A percentile compares a stretch with the other conserved stretches of the same genome.
These are phyloP conservation scores for Aureobasidium sp. DNA, from an alignment of 2,329 filamentous ascomycete genomes.

Conservation along the genomic window DNA sequence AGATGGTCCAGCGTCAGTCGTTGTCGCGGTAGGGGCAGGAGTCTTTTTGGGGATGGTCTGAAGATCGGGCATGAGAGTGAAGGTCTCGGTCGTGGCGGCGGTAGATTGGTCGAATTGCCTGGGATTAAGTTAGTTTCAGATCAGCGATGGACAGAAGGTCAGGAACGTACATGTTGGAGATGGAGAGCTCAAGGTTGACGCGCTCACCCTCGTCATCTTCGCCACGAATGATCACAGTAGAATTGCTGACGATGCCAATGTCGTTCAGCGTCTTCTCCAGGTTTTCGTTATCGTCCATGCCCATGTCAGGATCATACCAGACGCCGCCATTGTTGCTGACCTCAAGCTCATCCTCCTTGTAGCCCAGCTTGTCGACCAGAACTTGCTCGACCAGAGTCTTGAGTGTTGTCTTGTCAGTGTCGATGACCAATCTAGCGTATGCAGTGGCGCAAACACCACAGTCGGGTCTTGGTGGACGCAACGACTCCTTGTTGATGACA, in stretches of 20 bases:
- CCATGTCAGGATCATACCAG: conserved; percentile 86
- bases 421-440: conserved; percentile 59
- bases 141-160: background rate
- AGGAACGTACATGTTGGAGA: conserved; percentile 16
- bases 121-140: background rate
- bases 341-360: conserved; percentile 69
- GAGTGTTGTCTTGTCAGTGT: conserved; percentile 66
- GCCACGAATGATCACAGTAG: conserved; percentile 77
- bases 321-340: conserved; percentile 67
- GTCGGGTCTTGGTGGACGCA: conserved; percentile 63
- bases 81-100: background rate
- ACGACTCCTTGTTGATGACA: conserved; percentile 49
- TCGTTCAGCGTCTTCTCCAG: conserved; percentile 71
- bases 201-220: conserved; percentile 70
- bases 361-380: conserved; percentile 63
- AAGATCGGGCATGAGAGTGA: conserved; percentile 16
- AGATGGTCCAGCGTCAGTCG: conserved; percentile 5
- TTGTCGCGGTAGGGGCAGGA: conserved; percentile 3
- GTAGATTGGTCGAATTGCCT: background rate
- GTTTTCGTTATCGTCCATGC: conserved; percentile 53
- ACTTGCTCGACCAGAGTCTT: conserved; percentile 71
- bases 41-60: conserved; percentile 18
- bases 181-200: conserved; percentile 66
- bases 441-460: conserved; percentile 79
- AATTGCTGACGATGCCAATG: conserved; percentile 62